Percentiles rank a stretch among this genome's conserved stretches.
Evolutionary conservation across 352 stramenopile genomes (phyloP).

Genomic region (Phytophthora multivora): DNA sequence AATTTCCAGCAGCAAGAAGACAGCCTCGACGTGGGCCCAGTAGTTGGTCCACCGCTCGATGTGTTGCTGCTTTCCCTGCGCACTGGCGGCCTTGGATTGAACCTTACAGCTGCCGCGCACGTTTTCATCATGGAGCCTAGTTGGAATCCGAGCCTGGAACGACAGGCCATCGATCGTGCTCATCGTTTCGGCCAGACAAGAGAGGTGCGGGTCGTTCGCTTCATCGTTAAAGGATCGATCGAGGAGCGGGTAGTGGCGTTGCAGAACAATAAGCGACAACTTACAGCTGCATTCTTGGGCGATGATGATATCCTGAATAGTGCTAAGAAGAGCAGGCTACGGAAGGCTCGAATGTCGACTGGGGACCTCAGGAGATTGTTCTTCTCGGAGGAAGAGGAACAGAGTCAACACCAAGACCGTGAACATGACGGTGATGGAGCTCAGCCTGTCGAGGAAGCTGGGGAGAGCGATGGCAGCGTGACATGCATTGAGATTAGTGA

Average conservation of each 20-base stretch:
- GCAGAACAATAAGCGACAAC: slow-evolving; percentile 85
- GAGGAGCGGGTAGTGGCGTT: slow-evolving; percentile 90
- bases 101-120: slow-evolving; percentile 91
- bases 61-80: slow-evolving; percentile 90
- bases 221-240: slow-evolving; percentile 88
- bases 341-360: slow-evolving; percentile 39
- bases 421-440: not conserved
- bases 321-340: slow-evolving; percentile 29
- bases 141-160: slow-evolving; percentile 92
- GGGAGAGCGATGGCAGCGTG: slow-evolving; percentile 25
- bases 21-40: slow-evolving; percentile 2
- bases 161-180: slow-evolving; percentile 88
- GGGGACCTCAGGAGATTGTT: slow-evolving; percentile 61
- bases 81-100: slow-evolving; percentile 90
- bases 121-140: slow-evolving; percentile 95
- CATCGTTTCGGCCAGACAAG: slow-evolving; percentile 87
- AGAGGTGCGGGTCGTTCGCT: slow-evolving; percentile 77
- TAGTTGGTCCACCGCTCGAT: slow-evolving; percentile 45
- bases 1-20: slow-evolving; percentile 59
- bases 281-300: slow-evolving; percentile 79
- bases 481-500: slow-evolving; percentile 44
- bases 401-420: slow-evolving; percentile 1
- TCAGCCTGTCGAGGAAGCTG: slow-evolving; percentile 1
- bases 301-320: slow-evolving; percentile 35
- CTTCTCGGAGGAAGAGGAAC: slow-evolving; percentile 35